These are phyloP conservation scores for Trichoderma sp. DNA, from an alignment of 2,329 filamentous ascomycete genomes.

Conservation along the genomic window DNA sequence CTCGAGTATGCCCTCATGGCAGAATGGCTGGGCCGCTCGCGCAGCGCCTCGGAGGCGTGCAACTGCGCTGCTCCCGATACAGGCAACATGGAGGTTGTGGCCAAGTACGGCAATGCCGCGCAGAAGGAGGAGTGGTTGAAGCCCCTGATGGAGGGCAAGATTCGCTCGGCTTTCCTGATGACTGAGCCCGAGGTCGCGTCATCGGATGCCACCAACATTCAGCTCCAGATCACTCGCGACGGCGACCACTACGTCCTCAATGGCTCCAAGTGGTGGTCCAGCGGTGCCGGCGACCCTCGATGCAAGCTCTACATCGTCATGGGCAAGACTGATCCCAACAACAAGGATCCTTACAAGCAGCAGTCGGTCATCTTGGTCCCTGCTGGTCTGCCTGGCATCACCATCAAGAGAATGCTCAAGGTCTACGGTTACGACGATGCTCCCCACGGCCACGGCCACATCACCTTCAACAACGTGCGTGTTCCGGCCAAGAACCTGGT, in stretches of 20 bases:
- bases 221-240: slow-evolving; percentile 78
- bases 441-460: slow-evolving; percentile 95
- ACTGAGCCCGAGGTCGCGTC: slow-evolving; percentile 88
- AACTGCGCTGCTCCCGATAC: slow-evolving; percentile 93
- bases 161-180: slow-evolving; percentile 90
- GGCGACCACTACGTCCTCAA: slow-evolving; percentile 91
- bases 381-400: slow-evolving; percentile 77
- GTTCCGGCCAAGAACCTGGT: slow-evolving; percentile 84
- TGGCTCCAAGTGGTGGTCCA: slow-evolving; percentile 99
- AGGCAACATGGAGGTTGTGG: slow-evolving; percentile 93
- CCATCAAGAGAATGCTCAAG: slow-evolving; percentile 88
- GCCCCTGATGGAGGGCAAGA: slow-evolving; percentile 80
- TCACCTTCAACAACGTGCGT: slow-evolving; percentile 85
- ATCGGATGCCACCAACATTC: slow-evolving; percentile 90
- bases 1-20: slow-evolving; percentile 98
- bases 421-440: slow-evolving; percentile 98
- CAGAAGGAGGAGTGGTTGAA: slow-evolving; percentile 84
- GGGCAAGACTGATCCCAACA: slow-evolving; percentile 81
- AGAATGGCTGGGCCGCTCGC: slow-evolving; percentile 87
- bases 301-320: slow-evolving; percentile 96
- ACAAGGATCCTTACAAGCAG: slow-evolving; percentile 79
- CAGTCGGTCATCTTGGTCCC: slow-evolving; percentile 94
- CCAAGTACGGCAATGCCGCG: slow-evolving; percentile 83
- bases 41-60: slow-evolving; percentile 78
- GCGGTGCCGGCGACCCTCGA: slow-evolving; percentile 87